Base-by-base conservation (phyloP, 2,329 filamentous ascomycete species). In the Aphanocladium album region DNA sequence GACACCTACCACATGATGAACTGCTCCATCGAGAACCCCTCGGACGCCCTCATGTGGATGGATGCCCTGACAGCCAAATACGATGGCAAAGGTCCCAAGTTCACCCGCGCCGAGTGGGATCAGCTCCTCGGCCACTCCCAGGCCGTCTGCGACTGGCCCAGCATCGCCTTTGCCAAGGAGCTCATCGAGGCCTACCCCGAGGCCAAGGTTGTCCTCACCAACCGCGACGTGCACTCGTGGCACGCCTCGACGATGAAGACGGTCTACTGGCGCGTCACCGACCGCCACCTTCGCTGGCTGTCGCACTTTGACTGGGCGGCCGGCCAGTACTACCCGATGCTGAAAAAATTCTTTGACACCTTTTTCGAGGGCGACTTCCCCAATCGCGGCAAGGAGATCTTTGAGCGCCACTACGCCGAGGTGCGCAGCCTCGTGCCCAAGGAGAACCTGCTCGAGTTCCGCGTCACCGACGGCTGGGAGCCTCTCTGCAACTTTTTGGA, bases 1-100 rank as follows among this genome's bases (percentile, higher is more conserved):
- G 84, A 88, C 72, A 87, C 83, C 62, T 89, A 90, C 79, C 88
- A 90, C 77, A 89, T 89, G 86, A 87, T 88, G 83, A 86, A 81
- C 67, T 84, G 83, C 65, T 85, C 82, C 62, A 83, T 88, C 62
- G 86, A 89, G 74, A 89, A 25, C 65, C 71, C 71, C 5, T 68
- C 68, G 37, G 87, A 89, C 68, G 84, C 83, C 59, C 76, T 88
- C 46, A 83, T 89, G 76, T 90, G 88, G 88, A 83, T 85, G 74
- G 85, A 89, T 64, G 87, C 87, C 30, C 79, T 90, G 60, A 76
- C 77, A 19, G 84, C 85, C 65, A 77, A 78, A 64, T 78, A 76
- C 64, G 71, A 73, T 55, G 66, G 65, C 35, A 63, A 67, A 54
- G 70, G 69, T 63, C 66, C 67, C 60, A 66, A 76, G 9, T 89